Conservation (phyloP, 345 rosid genomes). For the Populus euphratica region DNA sequence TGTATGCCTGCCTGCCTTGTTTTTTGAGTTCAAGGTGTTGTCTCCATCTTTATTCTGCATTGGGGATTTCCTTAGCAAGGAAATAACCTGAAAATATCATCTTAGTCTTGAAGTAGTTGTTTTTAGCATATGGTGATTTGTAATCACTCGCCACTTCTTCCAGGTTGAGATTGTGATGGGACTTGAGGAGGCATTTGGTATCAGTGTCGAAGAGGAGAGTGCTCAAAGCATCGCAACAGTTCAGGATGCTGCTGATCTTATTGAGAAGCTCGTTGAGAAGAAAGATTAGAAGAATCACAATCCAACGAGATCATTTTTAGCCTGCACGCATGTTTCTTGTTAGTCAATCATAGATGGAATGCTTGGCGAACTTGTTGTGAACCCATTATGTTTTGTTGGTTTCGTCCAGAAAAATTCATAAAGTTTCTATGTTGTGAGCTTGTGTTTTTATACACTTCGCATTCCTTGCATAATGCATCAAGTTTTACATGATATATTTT, state of each 20-base stretch:
- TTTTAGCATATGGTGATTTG: not conserved
- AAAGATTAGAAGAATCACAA: constrained; percentile 23
- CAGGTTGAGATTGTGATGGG: constrained; percentile 95
- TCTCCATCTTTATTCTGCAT: not conserved
- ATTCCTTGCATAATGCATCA: not conserved
- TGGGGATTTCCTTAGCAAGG: not conserved
- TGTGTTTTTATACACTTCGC: not conserved
- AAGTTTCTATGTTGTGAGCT: not conserved
- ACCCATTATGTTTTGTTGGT: constrained; percentile 12
- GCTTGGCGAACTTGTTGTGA: constrained; percentile 1
- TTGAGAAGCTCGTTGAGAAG: constrained; percentile 61
- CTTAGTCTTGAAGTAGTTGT: not conserved
- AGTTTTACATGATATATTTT: not conserved
- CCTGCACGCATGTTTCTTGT: not conserved
- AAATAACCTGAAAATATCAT: not conserved
- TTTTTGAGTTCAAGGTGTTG: not conserved
- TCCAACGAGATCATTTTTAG: not conserved
- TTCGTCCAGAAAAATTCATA: not conserved
- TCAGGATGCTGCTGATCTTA: constrained; percentile 81
- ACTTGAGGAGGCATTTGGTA: constrained; percentile 73
- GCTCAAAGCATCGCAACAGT: constrained; percentile 73
- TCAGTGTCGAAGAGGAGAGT: constrained; percentile 67
- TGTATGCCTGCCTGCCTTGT: not conserved
- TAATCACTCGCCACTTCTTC: not conserved
- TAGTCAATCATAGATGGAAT: constrained; percentile 10